Evolutionary conservation across 108 stramenopile species (phyloP).

Genomic region (Phaeodactylum tricornutum): DNA sequence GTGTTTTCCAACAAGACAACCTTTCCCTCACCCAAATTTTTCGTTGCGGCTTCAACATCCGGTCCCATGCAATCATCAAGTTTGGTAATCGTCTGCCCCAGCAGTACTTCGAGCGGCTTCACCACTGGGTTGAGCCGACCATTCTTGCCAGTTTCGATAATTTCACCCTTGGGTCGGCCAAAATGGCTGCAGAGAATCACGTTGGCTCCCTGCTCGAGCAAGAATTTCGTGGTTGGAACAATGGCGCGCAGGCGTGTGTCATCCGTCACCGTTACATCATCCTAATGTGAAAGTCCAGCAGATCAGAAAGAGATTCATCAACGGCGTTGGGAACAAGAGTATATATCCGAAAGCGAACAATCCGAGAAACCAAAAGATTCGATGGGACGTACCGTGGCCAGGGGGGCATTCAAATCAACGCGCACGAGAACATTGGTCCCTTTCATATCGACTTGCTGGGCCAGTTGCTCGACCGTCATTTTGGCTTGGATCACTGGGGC

Average conservation of each 20-base stretch:
- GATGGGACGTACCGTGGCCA: slow-evolving; percentile 45
- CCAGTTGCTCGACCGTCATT: slow-evolving; percentile 71
- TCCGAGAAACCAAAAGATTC: too few species aligned
- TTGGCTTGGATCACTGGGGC: slow-evolving; percentile 42
- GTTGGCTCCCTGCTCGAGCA: slow-evolving; percentile 84
- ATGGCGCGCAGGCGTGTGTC: slow-evolving; percentile 82
- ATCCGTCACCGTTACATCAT: slow-evolving; percentile 81
- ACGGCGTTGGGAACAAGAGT: background rate
- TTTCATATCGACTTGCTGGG: slow-evolving; percentile 58
- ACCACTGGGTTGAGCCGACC: slow-evolving; percentile 79
- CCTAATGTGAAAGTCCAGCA: slow-evolving; percentile 12
- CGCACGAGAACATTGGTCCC: slow-evolving; percentile 79
- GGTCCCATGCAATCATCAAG: slow-evolving; percentile 84
- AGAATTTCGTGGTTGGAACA: slow-evolving; percentile 79
- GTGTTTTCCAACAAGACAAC: slow-evolving; percentile 93
- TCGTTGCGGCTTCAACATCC: slow-evolving; percentile 80
- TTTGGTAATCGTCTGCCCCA: slow-evolving; percentile 58
- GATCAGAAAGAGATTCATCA: background rate
- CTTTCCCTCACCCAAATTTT: slow-evolving; percentile 55
- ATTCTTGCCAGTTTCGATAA: slow-evolving; percentile 84
- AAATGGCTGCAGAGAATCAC: slow-evolving; percentile 83
- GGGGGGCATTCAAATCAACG: slow-evolving; percentile 86
- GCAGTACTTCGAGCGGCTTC: slow-evolving; percentile 43
- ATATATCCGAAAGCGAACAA: too few species aligned
- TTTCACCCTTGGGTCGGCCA: slow-evolving; percentile 87